Base-by-base conservation (phyloP, 768 basidiomycete species). In the Mycena polygramma region DNA sequence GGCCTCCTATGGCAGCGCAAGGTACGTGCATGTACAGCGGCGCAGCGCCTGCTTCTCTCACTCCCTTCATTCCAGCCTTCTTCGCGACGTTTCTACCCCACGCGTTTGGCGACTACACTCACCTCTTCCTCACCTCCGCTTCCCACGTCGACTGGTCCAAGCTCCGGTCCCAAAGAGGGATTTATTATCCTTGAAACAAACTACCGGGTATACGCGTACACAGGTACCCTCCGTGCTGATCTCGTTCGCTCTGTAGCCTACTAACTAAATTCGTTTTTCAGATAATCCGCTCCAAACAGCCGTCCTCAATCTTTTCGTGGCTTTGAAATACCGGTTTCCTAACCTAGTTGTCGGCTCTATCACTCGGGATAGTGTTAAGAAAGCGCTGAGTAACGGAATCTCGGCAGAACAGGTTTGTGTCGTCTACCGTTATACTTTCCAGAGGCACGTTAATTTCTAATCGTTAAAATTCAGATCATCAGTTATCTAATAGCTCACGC, bases 111-210 rank as follows among this genome's bases (percentile, higher is more conserved):
- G 17, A 98, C 97, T 1, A 97, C 96, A 4, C 83, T 99, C 73
- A 98, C 97, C 57, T 97, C 96, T 19, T 95, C 94, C 59, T 91
- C 93, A 26, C 92, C 94, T 36, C 91, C 92, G 8, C 84, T 94
- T 76, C 92, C 92, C 69, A 90, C 89, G 62, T 88, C 88, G 51
- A 83, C 85, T 62, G 84, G 89, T 14, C 86, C 86, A 37, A 84
- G 85, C 57, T 88, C 88, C 53, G 87, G 88, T 39, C 85, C 91
- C 73, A 81, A 86, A 77, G 90, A 97, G 79, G 95, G 97, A 17
- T 99, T 98, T 84, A 92, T 99, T 74, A 91, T 99, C 74, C 87
- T 99, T 51, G 98, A 99, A 84, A 99, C 98, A 22, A 99, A 99
- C 83, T 99, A 98, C 83, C 93, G 96, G 74, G 83, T 99, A 72